Base-by-base conservation (phyloP, 208 protist species). In the Acanthamoeba healyi region DNA sequence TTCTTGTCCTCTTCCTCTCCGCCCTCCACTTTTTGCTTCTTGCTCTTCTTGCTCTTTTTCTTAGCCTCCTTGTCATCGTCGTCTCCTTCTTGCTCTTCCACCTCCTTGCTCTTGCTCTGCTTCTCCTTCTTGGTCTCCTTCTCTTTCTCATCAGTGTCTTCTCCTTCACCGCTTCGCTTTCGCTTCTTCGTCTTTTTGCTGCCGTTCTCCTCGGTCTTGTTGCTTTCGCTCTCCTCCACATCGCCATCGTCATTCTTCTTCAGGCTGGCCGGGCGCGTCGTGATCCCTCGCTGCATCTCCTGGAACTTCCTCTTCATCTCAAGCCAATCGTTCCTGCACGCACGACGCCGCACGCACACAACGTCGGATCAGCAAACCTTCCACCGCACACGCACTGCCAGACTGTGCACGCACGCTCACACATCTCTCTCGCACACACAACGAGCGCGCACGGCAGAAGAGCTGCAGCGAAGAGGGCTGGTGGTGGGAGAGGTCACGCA, bases 291-390 rank as follows among this genome's bases (percentile, higher is more conserved):
- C n/a, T 92, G 26, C 70, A 61, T 65, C 63, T 65, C 26, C 38
- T 65, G 86, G 26, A 61, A 61, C 46, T 29, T 92, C 86, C 51
- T 92, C 54, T 92, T 54, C 38, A 46, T 58, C 81, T 89, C 38
- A 6, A 89, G 44, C 61, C 61, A 67, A 19, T 67, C 61, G 26
- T 67, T 67, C 61, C 61, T 67, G 61, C 22, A 19, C 56, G 26
- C 24, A 12, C 5, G n/a, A 32, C n/a, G 7, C 10, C 7, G 61
- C n/a, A n/a, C n/a, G n/a, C n/a, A n/a, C n/a, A n/a, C n/a, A n/a
- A n/a, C n/a, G n/a, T n/a, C n/a, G 4, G 61, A 51, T 82, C 42
- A 51, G 19, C 0, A 17, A 6, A 2, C 10, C 67, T 77, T 12
- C 72, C 1, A 34, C n/a, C 42, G 72, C 7, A 15, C n/a, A 10